Evolutionary conservation across 2,329 filamentous ascomycete species (phyloP).

Genomic region (Apiospora phragmitis): DNA sequence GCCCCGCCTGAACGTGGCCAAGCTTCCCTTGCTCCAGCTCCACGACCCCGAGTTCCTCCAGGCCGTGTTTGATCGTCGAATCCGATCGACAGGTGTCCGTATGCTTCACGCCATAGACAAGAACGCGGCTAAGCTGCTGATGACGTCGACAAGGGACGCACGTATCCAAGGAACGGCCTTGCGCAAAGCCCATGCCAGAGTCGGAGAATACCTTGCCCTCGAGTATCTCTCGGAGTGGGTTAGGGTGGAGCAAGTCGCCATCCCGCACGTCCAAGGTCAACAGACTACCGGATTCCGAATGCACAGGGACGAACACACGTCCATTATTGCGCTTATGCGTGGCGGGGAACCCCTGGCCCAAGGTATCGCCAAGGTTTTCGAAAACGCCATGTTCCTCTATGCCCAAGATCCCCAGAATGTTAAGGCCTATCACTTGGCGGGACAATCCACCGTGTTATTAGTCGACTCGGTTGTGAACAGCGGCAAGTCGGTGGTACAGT

Average conservation of each 20-base stretch:
- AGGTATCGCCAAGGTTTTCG: constrained; percentile 56
- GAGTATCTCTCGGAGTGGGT: constrained; percentile 47
- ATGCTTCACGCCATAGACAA: constrained; percentile 46
- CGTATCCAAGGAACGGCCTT: constrained; percentile 44
- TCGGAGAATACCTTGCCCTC: constrained; percentile 55
- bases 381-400: constrained; percentile 52
- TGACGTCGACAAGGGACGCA: constrained; percentile 54
- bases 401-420: constrained; percentile 42
- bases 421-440: constrained; percentile 39
- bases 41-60: constrained; percentile 24
- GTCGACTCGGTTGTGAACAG: constrained; percentile 63
- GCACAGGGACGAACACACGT: constrained; percentile 45
- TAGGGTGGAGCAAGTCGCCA: constrained; percentile 48
- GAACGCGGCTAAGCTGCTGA: constrained; percentile 49
- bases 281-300: constrained; percentile 46
- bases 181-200: constrained; percentile 46
- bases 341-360: constrained; percentile 63
- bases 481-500: constrained; percentile 49
- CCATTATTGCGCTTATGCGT: constrained; percentile 63
- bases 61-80: constrained; percentile 17
- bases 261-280: constrained; percentile 53
- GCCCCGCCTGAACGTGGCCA: constrained; percentile 42
- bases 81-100: not conserved
- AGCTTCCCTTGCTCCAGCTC: constrained; percentile 43
- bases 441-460: constrained; percentile 45